Base-by-base conservation (phyloP, 2,329 filamentous ascomycete species). In the Coniella lustricola region DNA sequence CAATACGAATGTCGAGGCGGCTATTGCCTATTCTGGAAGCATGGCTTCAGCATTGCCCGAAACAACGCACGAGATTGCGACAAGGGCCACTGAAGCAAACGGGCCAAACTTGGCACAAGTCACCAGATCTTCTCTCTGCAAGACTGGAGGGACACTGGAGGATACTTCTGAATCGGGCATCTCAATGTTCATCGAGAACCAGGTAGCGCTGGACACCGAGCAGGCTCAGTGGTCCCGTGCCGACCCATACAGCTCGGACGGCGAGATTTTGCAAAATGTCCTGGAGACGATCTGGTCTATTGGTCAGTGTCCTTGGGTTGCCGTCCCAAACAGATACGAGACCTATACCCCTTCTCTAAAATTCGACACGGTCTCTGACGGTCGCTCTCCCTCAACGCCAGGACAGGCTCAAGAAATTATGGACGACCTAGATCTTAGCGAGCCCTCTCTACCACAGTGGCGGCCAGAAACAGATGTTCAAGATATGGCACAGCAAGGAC, bases 261-360 rank as follows among this genome's bases (percentile, higher is more conserved):
- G 12, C 25, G 43, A 37, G 10, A 31, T 20, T 7, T 29, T 47
- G 3, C 35, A 45, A 18, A 47, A 47, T 7, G n/a, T 34, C 14
- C 36, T 50, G 22, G 38, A 47, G n/a, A 10, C 13, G 10, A 32
- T 50, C 16, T 46, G 43, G 47, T 17, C 21, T 9, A 5, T 10
- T 5, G 29, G 31, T 43, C 35, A 36, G 7, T 7, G 25, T 29
- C 25, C 25, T 29, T 29, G 5, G 25, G 25, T 31, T 33, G 34
- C 20, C 21, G 31, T n/a, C 8, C 36, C 41, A 36, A 18, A 49
- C 12, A 33, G n/a, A 12, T 46, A 32, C 22, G 35, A 38, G 36
- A n/a, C 21, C 17, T 47, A 16, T 31, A 7, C 31, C 32, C 10
- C n/a, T 7, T 18, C 34, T 16, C 32, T 22, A 20, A 4, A 5